These are phyloP conservation scores for Geopyxis carbonaria DNA, from an alignment of 495 filamentous ascomycete species.

Conservation along the genomic window DNA sequence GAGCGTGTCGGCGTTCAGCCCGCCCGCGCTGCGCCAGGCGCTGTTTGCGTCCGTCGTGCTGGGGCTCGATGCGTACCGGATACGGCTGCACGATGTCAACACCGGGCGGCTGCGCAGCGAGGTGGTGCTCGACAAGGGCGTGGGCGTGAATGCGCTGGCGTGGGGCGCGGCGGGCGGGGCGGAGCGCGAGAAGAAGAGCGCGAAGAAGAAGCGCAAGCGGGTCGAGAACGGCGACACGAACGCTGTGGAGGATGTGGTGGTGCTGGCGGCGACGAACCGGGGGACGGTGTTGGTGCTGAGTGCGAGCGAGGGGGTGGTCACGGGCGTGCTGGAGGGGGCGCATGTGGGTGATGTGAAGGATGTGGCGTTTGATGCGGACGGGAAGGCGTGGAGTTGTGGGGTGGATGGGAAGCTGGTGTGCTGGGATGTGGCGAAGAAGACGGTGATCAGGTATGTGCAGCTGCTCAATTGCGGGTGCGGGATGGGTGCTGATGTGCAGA, in stretches of 20 bases:
- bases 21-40: constrained; percentile 38
- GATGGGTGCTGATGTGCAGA: constrained; percentile 1
- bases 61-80: constrained; percentile 40
- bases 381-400: constrained; percentile 42
- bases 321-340: constrained; percentile 33
- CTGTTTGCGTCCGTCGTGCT: constrained; percentile 45
- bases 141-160: constrained; percentile 38
- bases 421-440: constrained; percentile 38
- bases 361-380: constrained; percentile 36
- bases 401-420: constrained; percentile 43
- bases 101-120: constrained; percentile 42
- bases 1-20: constrained; percentile 31
- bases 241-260: constrained; percentile 28
- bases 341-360: constrained; percentile 39
- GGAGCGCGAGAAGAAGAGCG: constrained; percentile 20
- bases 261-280: constrained; percentile 38
- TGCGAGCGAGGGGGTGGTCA: constrained; percentile 34
- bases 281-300: constrained; percentile 41
- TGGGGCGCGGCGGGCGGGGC: constrained; percentile 34
- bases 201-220: constrained; percentile 37
- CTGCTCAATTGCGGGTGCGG: constrained; percentile 11
- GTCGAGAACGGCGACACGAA: constrained; percentile 33
- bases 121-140: constrained; percentile 35
- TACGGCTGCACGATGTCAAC: constrained; percentile 42
- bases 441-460: constrained; percentile 32